phyloP scores from a whole-genome alignment of 805 yeast species.

The Torulaspora quercuum region DNA sequence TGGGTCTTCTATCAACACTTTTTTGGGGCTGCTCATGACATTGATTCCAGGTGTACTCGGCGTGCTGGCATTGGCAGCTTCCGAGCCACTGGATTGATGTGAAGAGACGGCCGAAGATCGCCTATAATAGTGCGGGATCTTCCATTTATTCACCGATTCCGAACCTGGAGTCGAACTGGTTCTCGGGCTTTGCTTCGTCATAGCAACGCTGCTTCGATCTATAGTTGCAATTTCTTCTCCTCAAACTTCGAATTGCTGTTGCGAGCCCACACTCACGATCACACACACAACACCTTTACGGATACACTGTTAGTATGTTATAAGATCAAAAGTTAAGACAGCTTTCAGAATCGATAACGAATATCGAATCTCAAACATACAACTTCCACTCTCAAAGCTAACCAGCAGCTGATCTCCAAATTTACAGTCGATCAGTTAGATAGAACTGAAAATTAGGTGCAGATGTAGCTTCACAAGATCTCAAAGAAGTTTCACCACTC shows the following conservation, averaged over 20 bases:
- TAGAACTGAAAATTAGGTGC: too few species aligned
- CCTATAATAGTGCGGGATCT: constrained; percentile 36
- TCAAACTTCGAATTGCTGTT: too few species aligned
- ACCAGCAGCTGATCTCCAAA: constrained; percentile 2
- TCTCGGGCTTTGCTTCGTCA: constrained; percentile 14
- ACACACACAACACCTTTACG: too few species aligned
- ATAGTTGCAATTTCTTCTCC: too few species aligned
- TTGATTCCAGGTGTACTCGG: constrained; percentile 24
- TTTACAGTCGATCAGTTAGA: not conserved
- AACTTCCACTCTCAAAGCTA: not conserved
- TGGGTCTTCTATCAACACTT: constrained; percentile 28
- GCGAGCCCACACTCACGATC: too few species aligned
- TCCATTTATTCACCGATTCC: constrained; percentile 34
- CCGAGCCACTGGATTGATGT: constrained; percentile 9
- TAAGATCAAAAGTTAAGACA: too few species aligned
- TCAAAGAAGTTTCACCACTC: not conserved
- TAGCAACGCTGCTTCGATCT: constrained; percentile 1
- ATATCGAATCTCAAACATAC: constrained; percentile 1
- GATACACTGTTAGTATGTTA: too few species aligned
- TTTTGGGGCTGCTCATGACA: constrained; percentile 31
- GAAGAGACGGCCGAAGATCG: constrained; percentile 22
- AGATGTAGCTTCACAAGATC: not conserved
- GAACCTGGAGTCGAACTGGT: constrained; percentile 18
- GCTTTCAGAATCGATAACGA: not conserved
- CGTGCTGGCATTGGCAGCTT: constrained; percentile 8